phyloP scores from a whole-genome alignment of 345 rosid species.

The Linum tenue region DNA sequence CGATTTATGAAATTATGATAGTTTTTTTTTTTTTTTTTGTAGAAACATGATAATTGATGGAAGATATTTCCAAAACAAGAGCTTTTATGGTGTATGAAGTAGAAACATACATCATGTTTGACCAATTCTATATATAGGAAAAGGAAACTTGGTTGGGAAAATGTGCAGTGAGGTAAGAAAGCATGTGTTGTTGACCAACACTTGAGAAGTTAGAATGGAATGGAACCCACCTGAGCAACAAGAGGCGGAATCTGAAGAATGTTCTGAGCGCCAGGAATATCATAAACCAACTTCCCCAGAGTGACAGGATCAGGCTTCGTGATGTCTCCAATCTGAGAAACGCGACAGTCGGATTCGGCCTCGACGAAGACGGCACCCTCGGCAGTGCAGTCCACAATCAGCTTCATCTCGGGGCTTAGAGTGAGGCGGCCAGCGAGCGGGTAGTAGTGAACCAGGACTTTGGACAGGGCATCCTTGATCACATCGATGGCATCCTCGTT shows the following conservation, averaged over 20 bases:
- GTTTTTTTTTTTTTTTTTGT: too few species aligned
- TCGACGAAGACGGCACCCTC: slow-evolving; percentile 86
- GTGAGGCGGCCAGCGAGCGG: slow-evolving; percentile 71
- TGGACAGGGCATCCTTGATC: slow-evolving; percentile 53
- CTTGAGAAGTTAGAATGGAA: not conserved
- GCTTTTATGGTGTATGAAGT: too few species aligned
- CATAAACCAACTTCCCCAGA: slow-evolving; percentile 71
- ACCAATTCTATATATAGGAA: too few species aligned
- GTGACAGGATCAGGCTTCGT: slow-evolving; percentile 54
- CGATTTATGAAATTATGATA: too few species aligned
- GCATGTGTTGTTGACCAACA: not conserved
- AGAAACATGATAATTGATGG: too few species aligned
- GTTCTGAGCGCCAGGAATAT: slow-evolving; percentile 59
- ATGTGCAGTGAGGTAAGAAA: not conserved
- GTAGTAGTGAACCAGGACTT: slow-evolving; percentile 59
- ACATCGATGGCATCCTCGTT: slow-evolving; percentile 55
- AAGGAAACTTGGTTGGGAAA: too few species aligned
- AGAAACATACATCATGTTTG: too few species aligned
- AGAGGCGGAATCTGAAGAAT: slow-evolving; percentile 76
- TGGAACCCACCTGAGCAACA: slow-evolving; percentile 50
- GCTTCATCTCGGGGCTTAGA: slow-evolving; percentile 67
- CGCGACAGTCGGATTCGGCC: slow-evolving; percentile 55
- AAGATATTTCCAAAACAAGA: too few species aligned
- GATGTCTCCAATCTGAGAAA: slow-evolving; percentile 44
- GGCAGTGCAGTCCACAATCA: slow-evolving; percentile 60